phyloP scores from a whole-genome alignment of 2,329 filamentous ascomycete genomes.

The Fusarium graminum region DNA sequence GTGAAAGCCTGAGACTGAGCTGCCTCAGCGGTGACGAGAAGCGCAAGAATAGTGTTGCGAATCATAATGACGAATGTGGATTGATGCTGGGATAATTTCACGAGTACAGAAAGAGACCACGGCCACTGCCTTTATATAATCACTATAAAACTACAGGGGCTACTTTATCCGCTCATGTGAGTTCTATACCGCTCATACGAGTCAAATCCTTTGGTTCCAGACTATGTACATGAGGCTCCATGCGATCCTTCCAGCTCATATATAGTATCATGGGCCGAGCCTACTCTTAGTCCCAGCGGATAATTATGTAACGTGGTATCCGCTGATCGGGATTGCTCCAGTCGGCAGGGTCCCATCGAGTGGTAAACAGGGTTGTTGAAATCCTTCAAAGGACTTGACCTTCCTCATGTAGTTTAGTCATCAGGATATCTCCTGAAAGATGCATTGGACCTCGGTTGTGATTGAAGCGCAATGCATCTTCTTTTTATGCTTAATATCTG shows the following conservation, averaged over 20 bases:
- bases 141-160: neutral
- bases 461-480: neutral
- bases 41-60: constrained; percentile 3
- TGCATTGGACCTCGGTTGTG: neutral
- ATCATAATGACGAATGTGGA: neutral
- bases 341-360: neutral
- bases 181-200: no score
- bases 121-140: neutral
- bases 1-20: constrained; percentile 2
- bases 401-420: neutral
- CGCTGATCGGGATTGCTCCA: neutral
- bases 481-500: neutral
- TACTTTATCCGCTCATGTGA: neutral
- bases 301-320: neutral
- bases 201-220: neutral
- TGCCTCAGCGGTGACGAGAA: constrained; percentile 1
- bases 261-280: neutral
- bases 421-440: neutral
- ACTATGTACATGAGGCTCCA: neutral
- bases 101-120: neutral
- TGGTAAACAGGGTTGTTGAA: neutral
- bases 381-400: neutral
- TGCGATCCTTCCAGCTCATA: neutral
- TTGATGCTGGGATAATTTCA: neutral
- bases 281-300: neutral